Percentiles rank a stretch among this genome's conserved stretches.
Evolutionary conservation across 768 basidiomycete species (phyloP).

Genomic region (Leccinum barrowsii): DNA sequence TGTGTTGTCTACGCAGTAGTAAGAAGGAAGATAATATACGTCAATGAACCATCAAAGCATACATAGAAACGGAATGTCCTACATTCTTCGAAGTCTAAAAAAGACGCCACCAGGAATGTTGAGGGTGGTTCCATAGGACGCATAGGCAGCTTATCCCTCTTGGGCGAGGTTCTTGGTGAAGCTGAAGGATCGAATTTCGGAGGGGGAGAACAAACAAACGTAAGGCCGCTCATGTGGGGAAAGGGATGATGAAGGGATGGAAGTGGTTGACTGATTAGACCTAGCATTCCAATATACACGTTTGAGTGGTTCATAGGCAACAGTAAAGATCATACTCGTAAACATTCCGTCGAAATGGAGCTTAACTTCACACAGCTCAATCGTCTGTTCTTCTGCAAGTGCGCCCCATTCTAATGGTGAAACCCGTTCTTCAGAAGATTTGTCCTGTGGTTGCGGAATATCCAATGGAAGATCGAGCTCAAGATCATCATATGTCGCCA

Average conservation of each 20-base stretch:
- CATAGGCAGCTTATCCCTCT: conserved; percentile 24
- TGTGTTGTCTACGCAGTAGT: conserved; percentile 37
- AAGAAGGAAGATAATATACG: conserved; percentile 29
- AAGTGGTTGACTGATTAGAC: conserved; percentile 41
- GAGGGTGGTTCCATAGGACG: conserved; percentile 28
- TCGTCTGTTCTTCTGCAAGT: conserved; percentile 55
- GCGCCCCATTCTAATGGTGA: conserved; percentile 43
- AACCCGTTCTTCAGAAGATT: conserved; percentile 21
- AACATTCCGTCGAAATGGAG: conserved; percentile 43
- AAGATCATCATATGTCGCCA: conserved; percentile 36
- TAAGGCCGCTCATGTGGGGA: conserved; percentile 40
- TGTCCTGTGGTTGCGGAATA: conserved; percentile 12
- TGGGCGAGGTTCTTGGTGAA: conserved; percentile 26
- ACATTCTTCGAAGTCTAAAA: conserved; percentile 65
- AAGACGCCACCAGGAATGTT: conserved; percentile 49
- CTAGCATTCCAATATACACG: conserved; percentile 26
- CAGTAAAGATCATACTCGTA: conserved; percentile 38
- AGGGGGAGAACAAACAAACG: conserved; percentile 43
- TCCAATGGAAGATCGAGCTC: conserved; percentile 37
- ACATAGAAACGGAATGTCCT: conserved; percentile 18
- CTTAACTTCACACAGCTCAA: conserved; percentile 61
- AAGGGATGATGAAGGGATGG: conserved; percentile 40
- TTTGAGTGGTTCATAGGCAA: conserved; percentile 3
- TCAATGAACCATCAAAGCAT: not conserved
- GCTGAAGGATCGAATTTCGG: conserved; percentile 22